phyloP scores from a whole-genome alignment of 192 early-diverging fungal species.

The Spizellomyces punctatus region DNA sequence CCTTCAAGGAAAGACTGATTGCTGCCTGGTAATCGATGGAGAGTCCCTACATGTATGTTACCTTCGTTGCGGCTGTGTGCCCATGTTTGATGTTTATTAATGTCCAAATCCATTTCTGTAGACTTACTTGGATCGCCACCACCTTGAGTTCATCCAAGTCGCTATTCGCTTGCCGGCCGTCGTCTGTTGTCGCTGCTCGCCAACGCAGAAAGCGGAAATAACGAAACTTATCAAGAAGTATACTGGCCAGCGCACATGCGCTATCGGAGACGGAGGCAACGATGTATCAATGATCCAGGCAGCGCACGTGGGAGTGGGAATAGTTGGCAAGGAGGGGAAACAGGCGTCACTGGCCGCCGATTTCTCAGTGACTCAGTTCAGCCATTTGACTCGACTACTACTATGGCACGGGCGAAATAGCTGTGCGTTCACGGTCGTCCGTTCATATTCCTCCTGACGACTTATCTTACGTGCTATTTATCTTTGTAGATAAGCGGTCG shows the following conservation, averaged over 20 bases:
- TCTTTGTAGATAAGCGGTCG: slow-evolving; percentile 66
- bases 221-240: slow-evolving; percentile 75
- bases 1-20: slow-evolving; percentile 72
- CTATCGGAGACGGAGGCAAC: slow-evolving; percentile 96
- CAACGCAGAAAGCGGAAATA: slow-evolving; percentile 95
- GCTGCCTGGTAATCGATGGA: slow-evolving; percentile 89
- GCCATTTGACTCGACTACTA: slow-evolving; percentile 79
- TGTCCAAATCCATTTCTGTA: slow-evolving; percentile 28
- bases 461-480: background rate
- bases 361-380: slow-evolving; percentile 89
- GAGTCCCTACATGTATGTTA: slow-evolving; percentile 68
- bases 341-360: slow-evolving; percentile 94
- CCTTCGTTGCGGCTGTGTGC: slow-evolving; percentile 32
- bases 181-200: slow-evolving; percentile 93
- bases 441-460: background rate
- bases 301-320: slow-evolving; percentile 94
- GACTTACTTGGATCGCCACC: slow-evolving; percentile 72
- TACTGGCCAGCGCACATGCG: slow-evolving; percentile 68
- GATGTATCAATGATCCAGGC: slow-evolving; percentile 98
- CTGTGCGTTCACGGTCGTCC: slow-evolving; percentile 56
- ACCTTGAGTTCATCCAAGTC: slow-evolving; percentile 77
- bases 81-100: background rate
- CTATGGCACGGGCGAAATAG: slow-evolving; percentile 96
- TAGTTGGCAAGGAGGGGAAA: slow-evolving; percentile 95
- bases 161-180: slow-evolving; percentile 80